Evolutionary conservation across 192 early-diverging fungal genomes (phyloP), one percentile per base, ranked within the genome.

Genomic region (Linnemannia zychae): DNA sequence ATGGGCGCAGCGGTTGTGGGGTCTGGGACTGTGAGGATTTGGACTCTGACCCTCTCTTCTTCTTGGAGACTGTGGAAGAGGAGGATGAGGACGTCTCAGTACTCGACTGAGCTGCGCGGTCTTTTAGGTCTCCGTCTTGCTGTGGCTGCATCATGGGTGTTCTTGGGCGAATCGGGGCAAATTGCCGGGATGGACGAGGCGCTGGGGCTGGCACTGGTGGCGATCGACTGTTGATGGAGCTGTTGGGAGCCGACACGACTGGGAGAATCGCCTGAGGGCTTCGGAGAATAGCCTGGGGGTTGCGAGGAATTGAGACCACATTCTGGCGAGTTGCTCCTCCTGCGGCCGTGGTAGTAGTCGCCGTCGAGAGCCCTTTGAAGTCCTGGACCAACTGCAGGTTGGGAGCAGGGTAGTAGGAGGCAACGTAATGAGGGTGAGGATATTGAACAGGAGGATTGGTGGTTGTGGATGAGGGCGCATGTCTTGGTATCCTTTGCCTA

Each of bases 361-460:
- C 24, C 74, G 36, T 38, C 46, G 72, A 34, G 46, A 46, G 34
- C 40, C 52, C 74, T 44, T 37, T 65, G 63, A 63, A 31, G 7
- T 72, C 60, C 63, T 49, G 63, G 63, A 68, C n/a, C 77, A 79
- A 50, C 77, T 78, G 77, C 0, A 65, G 36, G 17, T 71, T 79
- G 76, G 83, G 48, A 36, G 81, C 53, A 82, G 83, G 71, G 70
- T 76, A 82, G 81, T 77, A 85, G 74, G 83, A 85, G 63, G 83
- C 52, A 85, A 85, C 77, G 74, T 85, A 85, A 72, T 79, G 77
- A 66, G 77, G 73, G 74, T 85, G 77, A 79, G 77, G 77, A 76
- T 79, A 79, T 76, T 75, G 77, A 71, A 72, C 36, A 72, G 83
- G 48, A 36, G 50, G 74, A 74, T 65, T 46, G 38, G 67, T 38